Evolutionary conservation across 768 basidiomycete genomes (phyloP), one percentile per base, ranked within the genome.

Genomic region (Lactarius indigo): DNA sequence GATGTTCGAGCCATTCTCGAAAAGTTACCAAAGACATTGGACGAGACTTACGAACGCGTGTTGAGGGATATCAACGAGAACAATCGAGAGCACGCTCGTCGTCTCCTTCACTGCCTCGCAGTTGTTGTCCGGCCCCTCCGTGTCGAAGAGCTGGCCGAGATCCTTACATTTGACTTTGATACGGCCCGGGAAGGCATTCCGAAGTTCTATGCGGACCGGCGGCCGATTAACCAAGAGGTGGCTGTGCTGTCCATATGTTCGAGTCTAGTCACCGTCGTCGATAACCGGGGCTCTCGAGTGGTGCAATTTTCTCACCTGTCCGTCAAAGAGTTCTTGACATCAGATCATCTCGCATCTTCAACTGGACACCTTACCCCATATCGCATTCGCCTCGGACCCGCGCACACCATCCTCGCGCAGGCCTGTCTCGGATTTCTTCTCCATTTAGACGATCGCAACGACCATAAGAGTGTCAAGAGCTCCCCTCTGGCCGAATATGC

Each of bases 291-390:
- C 12, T 62, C 28, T 26, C 26, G 37, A 31, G 39, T 66, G 2
- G 65, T 66, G 3, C 55, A 66, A 18, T 66, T 66, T 13, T 62
- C 65, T 3, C 65, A 66, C 26, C 30, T 61, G 33, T 61, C 65
- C 0, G 65, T 61, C 3, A 61, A 61, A 9, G 65, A 61, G 17
- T 66, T 47, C 35, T 42, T 66, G 1, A 66, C 33, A 1, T 66
- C 65, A 17, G 20, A 23, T 37, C 55, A 55, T 5, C 60, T 66
- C 15, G 55, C 60, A 1, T 8, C 44, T 2, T 20, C 44, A 7
- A 9, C 44, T 9, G 9, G 9, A n/a, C 0, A 44, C 20, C 44
- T 44, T 9, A 0, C 44, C 44, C 9, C 3, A 4, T 44, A 44
- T n/a, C 44, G 12, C 44, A n/a, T 44, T 1, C n/a, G 9, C 10